phyloP scores from a whole-genome alignment of 2,329 filamentous ascomycete species.

The Blastomyces gilchristii region DNA sequence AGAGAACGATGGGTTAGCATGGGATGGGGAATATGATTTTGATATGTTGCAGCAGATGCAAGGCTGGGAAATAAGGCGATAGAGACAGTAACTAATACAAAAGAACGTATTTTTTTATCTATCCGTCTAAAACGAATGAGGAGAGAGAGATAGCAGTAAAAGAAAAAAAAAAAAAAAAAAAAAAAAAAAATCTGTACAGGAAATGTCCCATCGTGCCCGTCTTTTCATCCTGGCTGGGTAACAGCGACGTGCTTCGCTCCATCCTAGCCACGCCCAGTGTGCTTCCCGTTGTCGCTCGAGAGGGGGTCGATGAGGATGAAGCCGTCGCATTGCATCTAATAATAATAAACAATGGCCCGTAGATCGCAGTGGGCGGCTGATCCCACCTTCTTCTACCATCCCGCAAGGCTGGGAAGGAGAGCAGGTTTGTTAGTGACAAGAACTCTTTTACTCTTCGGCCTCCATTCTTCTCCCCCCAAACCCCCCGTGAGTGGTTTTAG shows the following conservation, averaged over 20 bases:
- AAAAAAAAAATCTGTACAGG: slow-evolving; percentile 50
- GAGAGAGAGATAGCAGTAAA: background rate
- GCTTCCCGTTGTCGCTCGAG: background rate
- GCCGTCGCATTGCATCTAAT: background rate
- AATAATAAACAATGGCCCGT: background rate
- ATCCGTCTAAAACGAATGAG: background rate
- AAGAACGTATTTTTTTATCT: background rate
- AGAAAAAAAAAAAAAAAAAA: slow-evolving; percentile 42
- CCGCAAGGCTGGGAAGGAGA: background rate
- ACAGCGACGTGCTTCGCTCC: background rate
- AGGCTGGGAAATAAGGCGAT: background rate
- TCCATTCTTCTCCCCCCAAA: too few relatives aligned
- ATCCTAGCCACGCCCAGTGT: background rate
- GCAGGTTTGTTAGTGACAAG: too few relatives aligned
- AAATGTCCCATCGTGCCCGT: background rate
- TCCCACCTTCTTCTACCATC: background rate
- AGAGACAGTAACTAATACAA: background rate
- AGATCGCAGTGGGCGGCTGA: background rate
- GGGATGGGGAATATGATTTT: too few relatives aligned
- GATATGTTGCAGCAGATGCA: background rate
- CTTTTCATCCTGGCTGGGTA: background rate
- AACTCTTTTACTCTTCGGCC: too few relatives aligned
- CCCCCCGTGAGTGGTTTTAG: too few relatives aligned
- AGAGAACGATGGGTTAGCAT: background rate
- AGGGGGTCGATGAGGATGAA: background rate